These are phyloP conservation scores for Retiboletus flavoniger DNA, from an alignment of 1,284 basidiomycete genomes.

Conservation along the genomic window DNA sequence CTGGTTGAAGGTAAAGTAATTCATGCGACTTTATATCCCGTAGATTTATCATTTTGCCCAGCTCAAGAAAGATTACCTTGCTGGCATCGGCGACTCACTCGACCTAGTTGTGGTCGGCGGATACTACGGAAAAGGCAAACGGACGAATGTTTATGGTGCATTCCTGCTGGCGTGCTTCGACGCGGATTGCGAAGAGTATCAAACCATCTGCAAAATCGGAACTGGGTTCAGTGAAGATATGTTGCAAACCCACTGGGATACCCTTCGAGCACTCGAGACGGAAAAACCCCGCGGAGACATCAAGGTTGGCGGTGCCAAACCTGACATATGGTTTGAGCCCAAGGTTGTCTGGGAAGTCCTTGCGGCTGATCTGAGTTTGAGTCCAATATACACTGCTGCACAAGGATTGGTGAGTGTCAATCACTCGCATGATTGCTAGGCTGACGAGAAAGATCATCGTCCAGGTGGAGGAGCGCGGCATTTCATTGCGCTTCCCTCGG, in stretches of 20 bases:
- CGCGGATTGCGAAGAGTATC: constrained; percentile 85
- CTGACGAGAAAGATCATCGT: constrained; percentile 3
- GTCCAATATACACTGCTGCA: constrained; percentile 97
- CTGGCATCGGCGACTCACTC: constrained; percentile 96
- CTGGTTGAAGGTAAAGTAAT: constrained; percentile 84
- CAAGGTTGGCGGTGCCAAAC: constrained; percentile 87
- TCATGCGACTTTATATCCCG: background rate
- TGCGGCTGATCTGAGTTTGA: constrained; percentile 94
- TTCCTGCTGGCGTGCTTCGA: constrained; percentile 96
- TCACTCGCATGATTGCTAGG: background rate
- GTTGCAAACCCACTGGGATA: constrained; percentile 80
- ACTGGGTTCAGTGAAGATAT: constrained; percentile 96
- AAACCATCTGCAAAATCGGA: constrained; percentile 98
- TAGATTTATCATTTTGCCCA: constrained; percentile 32
- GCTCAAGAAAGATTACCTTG: constrained; percentile 97
- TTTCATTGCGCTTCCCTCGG: constrained; percentile 94
- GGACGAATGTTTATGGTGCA: constrained; percentile 94
- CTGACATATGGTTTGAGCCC: constrained; percentile 94
- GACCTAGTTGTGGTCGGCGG: constrained; percentile 97
- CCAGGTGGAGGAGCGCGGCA: constrained; percentile 83
- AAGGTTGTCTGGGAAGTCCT: constrained; percentile 98
- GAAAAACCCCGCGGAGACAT: constrained; percentile 71
- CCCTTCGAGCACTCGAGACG: constrained; percentile 77
- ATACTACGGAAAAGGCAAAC: constrained; percentile 97
- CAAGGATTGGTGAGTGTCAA: constrained; percentile 78